Evolutionary conservation across 495 filamentous ascomycete species (phyloP).

Genomic region (Hypoxylon intermedium): DNA sequence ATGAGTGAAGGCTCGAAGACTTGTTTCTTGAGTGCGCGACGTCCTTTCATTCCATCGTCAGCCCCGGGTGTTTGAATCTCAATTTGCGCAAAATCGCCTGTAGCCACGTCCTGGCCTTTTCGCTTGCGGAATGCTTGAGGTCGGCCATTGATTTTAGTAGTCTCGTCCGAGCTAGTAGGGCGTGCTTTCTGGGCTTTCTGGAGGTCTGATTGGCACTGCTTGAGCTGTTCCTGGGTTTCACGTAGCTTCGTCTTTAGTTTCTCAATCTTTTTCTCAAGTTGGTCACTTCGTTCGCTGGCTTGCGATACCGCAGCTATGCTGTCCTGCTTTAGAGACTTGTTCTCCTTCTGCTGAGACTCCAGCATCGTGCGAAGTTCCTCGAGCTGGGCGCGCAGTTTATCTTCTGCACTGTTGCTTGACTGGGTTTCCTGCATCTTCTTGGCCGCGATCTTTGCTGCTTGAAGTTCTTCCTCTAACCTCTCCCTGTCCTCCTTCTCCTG

Average conservation of each 20-base stretch:
- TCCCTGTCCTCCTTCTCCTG: constrained; percentile 48
- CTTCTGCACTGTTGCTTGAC: constrained; percentile 12
- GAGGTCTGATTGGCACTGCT: constrained; percentile 59
- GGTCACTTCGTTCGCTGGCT: constrained; percentile 61
- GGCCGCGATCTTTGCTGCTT: constrained; percentile 42
- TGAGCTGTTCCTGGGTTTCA: constrained; percentile 72
- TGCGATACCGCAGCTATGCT: constrained; percentile 50
- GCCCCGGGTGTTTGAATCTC: constrained; percentile 47
- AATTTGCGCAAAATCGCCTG: constrained; percentile 45
- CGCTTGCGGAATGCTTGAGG: constrained; percentile 43
- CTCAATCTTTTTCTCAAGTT: constrained; percentile 72
- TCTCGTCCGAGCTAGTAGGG: constrained; percentile 43
- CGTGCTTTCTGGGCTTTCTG: constrained; percentile 44
- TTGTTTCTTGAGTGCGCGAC: constrained; percentile 58
- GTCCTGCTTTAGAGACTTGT: constrained; percentile 44
- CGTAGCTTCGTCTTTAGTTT: constrained; percentile 70
- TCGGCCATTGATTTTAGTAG: constrained; percentile 42
- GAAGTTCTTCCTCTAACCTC: constrained; percentile 46
- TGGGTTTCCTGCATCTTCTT: constrained; percentile 49
- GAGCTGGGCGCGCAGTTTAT: constrained; percentile 31
- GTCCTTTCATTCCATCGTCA: constrained; percentile 41
- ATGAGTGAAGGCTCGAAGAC: constrained; percentile 61
- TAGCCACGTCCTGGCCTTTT: constrained; percentile 41
- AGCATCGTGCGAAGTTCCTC: constrained; percentile 50
- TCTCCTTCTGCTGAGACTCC: constrained; percentile 51